Base-by-base conservation (phyloP, 129 eudicot genomes). In the Solidago caesia region DNA sequence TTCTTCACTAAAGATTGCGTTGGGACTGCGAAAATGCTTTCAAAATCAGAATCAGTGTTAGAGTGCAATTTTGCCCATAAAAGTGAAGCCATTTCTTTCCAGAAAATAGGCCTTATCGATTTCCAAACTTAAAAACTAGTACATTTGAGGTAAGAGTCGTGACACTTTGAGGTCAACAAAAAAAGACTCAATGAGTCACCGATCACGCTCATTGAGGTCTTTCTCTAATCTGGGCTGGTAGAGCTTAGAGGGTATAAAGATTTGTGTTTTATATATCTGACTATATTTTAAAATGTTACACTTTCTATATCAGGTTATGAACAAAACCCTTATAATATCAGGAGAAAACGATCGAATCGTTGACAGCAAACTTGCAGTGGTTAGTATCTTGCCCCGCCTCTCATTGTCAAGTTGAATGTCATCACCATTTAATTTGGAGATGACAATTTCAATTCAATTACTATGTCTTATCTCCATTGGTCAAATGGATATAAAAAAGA, bases 291-390 rank as follows among this genome's bases (percentile, higher is more conserved):
- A 71, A 61, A 46, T 15, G 45, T 61, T 75, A 51, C 56, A 55
- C 39, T 39, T 8, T 74, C 39, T 0, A 61, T 26, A 43, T 29
- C 91, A 94, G 96, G 94, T 94, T 45, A 43, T 56, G 82, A 90
- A 87, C 76, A 82, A 82, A 78, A 84, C 90, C 8, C 96, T 90
- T 25, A 70, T 94, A 60, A 80, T 94, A 76, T 84, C 91, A 86
- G 97, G 93, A 21, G 97, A 87, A 84, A 81, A 94, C 57, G 97
- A 94, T 80, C 85, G 81, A 64, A 85, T 94, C 46, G 84, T 91
- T 33, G 90, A 87, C 85, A 78, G 64, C 84, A 94, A 82, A 80
- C 91, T 90, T 77, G 91, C 89, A 45, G 87, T 88, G 73, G 98
- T 94, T 60, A 80, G 89, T 78, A 70, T 59, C 4, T 57, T 64